phyloP scores from a whole-genome alignment of 208 protist genomes.

The Leptomonas seymouri region DNA sequence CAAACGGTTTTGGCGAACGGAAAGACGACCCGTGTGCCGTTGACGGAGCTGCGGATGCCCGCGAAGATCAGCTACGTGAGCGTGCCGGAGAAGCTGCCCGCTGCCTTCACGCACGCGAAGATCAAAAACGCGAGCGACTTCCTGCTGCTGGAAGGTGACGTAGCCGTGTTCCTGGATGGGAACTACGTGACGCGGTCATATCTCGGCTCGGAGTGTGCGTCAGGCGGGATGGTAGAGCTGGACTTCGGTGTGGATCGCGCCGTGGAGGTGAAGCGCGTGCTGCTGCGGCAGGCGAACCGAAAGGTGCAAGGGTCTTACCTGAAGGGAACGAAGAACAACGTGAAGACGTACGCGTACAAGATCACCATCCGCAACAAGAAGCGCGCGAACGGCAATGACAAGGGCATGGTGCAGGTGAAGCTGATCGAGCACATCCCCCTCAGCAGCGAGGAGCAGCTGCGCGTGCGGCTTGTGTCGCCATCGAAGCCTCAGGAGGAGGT shows the following conservation, averaged over 20 bases:
- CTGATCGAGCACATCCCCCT: slow-evolving; percentile 32
- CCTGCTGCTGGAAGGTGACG: slow-evolving; percentile 22
- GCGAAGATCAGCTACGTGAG: slow-evolving; percentile 28
- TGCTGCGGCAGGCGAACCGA: slow-evolving; percentile 33
- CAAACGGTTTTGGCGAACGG: slow-evolving; percentile 33
- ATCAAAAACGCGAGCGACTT: slow-evolving; percentile 30
- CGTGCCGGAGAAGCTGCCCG: slow-evolving; percentile 24
- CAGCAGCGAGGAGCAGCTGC: slow-evolving; percentile 37
- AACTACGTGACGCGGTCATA: slow-evolving; percentile 29
- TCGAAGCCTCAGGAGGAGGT: slow-evolving; percentile 27
- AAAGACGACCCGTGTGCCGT: slow-evolving; percentile 26
- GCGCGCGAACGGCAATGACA: slow-evolving; percentile 6
- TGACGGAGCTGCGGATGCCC: slow-evolving; percentile 29
- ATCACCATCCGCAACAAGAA: slow-evolving; percentile 35
- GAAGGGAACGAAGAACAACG: slow-evolving; percentile 20
- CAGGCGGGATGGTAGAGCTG: slow-evolving; percentile 22
- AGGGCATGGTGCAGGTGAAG: slow-evolving; percentile 22
- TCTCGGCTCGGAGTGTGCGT: slow-evolving; percentile 20
- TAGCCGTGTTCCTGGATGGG: slow-evolving; percentile 33
- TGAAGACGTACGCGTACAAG: slow-evolving; percentile 29
- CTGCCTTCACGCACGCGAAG: slow-evolving; percentile 27
- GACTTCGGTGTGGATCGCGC: slow-evolving; percentile 29
- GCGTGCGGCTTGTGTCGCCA: slow-evolving; percentile 30
- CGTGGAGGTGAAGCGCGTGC: slow-evolving; percentile 33
- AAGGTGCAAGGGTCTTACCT: slow-evolving; percentile 26